These are phyloP conservation scores for Primulina tabacum DNA, from an alignment of 257 asterid genomes.

Conservation along the genomic window DNA sequence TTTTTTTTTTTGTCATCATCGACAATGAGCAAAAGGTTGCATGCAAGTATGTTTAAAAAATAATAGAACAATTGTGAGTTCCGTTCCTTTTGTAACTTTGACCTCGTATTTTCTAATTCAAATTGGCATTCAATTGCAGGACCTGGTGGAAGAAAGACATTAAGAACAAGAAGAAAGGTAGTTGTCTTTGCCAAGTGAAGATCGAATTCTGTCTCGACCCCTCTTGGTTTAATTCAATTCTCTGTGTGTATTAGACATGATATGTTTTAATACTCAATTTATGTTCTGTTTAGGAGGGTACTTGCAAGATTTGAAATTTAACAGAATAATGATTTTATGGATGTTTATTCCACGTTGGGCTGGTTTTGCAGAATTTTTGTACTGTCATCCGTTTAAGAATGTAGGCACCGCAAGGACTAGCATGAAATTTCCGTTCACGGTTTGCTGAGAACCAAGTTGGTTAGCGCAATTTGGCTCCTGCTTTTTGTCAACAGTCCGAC, in stretches of 20 bases:
- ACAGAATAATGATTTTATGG: slow-evolving; percentile 4
- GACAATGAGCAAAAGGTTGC: background rate
- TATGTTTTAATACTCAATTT: background rate
- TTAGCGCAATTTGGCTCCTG: background rate
- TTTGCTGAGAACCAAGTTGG: background rate
- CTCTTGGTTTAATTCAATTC: background rate
- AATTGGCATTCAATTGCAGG: background rate
- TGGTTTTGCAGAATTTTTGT: background rate
- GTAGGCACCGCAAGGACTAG: background rate
- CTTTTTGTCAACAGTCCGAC: background rate
- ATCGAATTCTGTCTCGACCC: background rate
- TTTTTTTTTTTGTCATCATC: too few relatives aligned
- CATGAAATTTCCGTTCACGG: background rate
- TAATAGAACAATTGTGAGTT: background rate
- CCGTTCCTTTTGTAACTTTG: background rate
- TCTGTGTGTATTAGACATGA: background rate
- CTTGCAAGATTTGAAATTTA: background rate
- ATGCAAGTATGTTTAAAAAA: background rate
- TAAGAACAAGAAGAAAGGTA: background rate
- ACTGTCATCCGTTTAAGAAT: background rate
- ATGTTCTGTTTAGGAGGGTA: background rate
- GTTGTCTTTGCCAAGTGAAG: slow-evolving; percentile 3
- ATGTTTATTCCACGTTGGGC: background rate
- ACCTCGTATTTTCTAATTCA: slow-evolving; percentile 9
- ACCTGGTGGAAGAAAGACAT: background rate